Conservation (phyloP, 1,284 basidiomycete genomes). For the Ustilago cynodontis region DNA sequence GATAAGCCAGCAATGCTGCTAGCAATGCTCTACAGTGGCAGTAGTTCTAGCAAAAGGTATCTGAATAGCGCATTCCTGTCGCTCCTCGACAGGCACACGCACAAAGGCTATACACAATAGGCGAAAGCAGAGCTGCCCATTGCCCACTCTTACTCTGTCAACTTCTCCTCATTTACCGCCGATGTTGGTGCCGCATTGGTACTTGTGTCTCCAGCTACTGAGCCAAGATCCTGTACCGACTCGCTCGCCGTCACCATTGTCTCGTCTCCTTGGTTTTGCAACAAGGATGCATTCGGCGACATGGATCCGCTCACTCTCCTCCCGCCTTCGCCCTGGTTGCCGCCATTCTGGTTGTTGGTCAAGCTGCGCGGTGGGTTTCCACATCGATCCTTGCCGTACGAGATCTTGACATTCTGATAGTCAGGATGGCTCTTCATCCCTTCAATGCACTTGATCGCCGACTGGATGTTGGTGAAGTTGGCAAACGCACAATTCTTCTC, state of each 20-base stretch:
- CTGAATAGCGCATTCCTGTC: neutral
- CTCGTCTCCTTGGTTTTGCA: slow-evolving; percentile 39
- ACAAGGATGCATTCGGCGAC: slow-evolving; percentile 34
- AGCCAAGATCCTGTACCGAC: slow-evolving; percentile 47
- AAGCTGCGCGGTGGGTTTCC: slow-evolving; percentile 63
- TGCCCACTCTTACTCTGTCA: slow-evolving; percentile 8
- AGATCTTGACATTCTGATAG: slow-evolving; percentile 65
- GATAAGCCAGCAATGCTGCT: neutral
- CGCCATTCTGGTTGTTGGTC: slow-evolving; percentile 24
- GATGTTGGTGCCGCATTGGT: slow-evolving; percentile 5
- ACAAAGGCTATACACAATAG: neutral
- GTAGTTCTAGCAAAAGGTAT: slow-evolving; percentile 1
- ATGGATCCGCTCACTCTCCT: slow-evolving; percentile 41
- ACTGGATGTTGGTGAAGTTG: slow-evolving; percentile 69
- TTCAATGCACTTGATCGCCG: slow-evolving; percentile 69
- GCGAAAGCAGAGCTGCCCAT: neutral
- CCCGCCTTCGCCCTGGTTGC: slow-evolving; percentile 16
- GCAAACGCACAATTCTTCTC: slow-evolving; percentile 70
- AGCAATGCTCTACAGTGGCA: neutral
- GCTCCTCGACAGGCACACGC: neutral
- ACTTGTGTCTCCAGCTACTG: slow-evolving; percentile 16
- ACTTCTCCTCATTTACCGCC: slow-evolving; percentile 11
- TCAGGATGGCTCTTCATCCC: slow-evolving; percentile 68
- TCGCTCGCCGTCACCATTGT: slow-evolving; percentile 55
- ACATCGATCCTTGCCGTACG: slow-evolving; percentile 68